Conservation (phyloP, 495 filamentous ascomycete species). For the Sordaria brevicollis region DNA sequence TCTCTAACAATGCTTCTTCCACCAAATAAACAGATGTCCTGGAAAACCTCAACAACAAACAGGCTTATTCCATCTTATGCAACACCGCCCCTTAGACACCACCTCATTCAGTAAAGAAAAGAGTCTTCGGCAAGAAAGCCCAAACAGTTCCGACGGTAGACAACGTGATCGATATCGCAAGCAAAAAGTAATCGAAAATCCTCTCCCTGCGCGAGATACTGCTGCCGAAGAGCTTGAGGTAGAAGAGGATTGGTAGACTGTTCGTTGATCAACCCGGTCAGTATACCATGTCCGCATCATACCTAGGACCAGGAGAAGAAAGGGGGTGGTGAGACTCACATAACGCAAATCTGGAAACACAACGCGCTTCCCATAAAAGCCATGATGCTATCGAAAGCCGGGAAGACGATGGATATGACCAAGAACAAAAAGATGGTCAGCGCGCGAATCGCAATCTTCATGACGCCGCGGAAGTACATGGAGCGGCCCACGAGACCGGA, state of each 20-base stretch:
- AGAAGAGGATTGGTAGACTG: constrained; percentile 70
- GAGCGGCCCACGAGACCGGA: constrained; percentile 41
- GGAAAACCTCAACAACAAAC: neutral
- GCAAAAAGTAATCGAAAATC: constrained; percentile 56
- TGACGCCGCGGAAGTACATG: constrained; percentile 43
- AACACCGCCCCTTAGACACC: neutral
- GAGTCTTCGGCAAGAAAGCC: constrained; percentile 69
- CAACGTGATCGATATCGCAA: constrained; percentile 56
- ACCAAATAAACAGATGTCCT: neutral
- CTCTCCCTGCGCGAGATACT: constrained; percentile 60
- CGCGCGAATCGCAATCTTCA: constrained; percentile 54
- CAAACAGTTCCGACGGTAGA: constrained; percentile 74
- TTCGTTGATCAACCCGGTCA: neutral
- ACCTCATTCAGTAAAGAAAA: constrained; percentile 35
- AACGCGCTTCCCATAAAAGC: constrained; percentile 82
- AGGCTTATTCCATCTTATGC: neutral
- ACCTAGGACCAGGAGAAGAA: neutral
- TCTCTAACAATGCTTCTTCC: neutral
- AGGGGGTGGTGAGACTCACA: constrained; percentile 34
- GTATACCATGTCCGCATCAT: neutral
- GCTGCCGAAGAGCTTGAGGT: constrained; percentile 83
- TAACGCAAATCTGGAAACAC: constrained; percentile 91
- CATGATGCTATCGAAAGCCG: constrained; percentile 89
- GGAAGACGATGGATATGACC: constrained; percentile 64
- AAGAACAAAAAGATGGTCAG: constrained; percentile 30